Base-by-base conservation (phyloP, 2,329 filamentous ascomycete genomes). In the Akanthomyces lecanii region DNA sequence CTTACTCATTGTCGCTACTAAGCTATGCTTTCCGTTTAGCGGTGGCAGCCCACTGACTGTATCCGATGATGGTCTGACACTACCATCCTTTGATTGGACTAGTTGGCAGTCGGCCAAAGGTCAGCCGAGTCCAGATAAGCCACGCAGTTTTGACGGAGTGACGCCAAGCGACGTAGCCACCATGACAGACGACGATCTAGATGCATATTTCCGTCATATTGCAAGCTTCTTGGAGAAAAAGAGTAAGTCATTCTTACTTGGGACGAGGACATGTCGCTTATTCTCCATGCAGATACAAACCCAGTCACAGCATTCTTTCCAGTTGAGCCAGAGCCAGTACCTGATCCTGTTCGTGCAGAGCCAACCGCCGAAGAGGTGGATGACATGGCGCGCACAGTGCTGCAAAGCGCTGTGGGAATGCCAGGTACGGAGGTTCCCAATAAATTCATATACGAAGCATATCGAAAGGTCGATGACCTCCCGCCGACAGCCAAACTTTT, bases 21-120 rank as follows among this genome's bases (percentile, higher is more conserved):
- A 97, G 69, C 74, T 97, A 2, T 79, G 89, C 23, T 92, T 91
- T 69, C 91, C 94, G 0, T 85, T 97, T 51, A 86, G 91, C 69
- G 77, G 74, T 71, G 42, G 79, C 78, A 21, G 58, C 69, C 23
- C 25, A 55, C 54, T 33, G 53, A 47, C n/a, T 57, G 55, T 23
- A 28, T 36, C 42, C 33, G 42, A 56, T 51, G 23, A 38, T 21
- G 25, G 33, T 14, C 38, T 52, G 67, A 77, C 33, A 42, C 23
- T 71, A 59, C 65, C 70, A 48, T 58, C 40, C 33, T 68, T 97
- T 62, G 79, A 94, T 71, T 98, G 94, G 94, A 66, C 74, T 0
- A 75, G 74, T 36, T 98, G 94, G 94, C 76, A 78, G 52, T 72
- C 77, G 3, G 75, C 78, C 23, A 84, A 85, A 69, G 70, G 73